Conservation (phyloP, 2,329 filamentous ascomycete genomes). For the Trichophyton simii region DNA sequence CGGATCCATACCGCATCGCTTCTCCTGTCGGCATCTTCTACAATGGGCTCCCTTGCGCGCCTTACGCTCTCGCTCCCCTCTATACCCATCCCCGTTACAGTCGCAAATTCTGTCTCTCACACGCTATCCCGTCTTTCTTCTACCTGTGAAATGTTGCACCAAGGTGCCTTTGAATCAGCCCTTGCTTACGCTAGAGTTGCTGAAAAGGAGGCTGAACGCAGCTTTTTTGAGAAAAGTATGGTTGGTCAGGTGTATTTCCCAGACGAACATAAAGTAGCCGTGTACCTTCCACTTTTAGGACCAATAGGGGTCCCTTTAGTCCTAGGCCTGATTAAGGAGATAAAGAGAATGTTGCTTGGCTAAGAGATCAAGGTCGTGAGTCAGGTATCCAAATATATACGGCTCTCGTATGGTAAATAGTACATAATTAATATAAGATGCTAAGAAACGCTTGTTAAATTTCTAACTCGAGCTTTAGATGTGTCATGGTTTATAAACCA, state of each 20-base stretch:
- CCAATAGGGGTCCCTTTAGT: conserved; percentile 82
- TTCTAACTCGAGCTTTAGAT: neutral
- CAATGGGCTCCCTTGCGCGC: conserved; percentile 81
- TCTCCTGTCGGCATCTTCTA: conserved; percentile 79
- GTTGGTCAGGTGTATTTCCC: conserved; percentile 97
- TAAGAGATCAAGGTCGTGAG: conserved; percentile 20
- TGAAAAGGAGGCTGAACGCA: conserved; percentile 77
- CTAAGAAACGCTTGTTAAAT: neutral
- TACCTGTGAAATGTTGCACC: conserved; percentile 58
- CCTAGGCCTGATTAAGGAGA: conserved; percentile 70
- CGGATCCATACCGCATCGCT: conserved; percentile 78
- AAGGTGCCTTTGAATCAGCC: conserved; percentile 51
- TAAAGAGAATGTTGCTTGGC: conserved; percentile 42
- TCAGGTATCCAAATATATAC: no score
- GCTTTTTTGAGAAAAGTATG: conserved; percentile 99
- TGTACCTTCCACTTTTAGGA: conserved; percentile 82
- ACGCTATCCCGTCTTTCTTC: conserved; percentile 65
- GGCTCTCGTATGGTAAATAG: neutral
- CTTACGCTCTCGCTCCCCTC: conserved; percentile 72
- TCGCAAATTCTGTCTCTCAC: conserved; percentile 71
- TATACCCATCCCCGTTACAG: conserved; percentile 79
- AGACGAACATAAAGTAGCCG: conserved; percentile 94
- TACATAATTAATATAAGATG: neutral
- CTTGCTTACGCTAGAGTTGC: conserved; percentile 72
- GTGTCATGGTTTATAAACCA: neutral